Evolutionary conservation across 2,329 filamentous ascomycete genomes (phyloP).

Genomic region (Trichothecium sympodiale): DNA sequence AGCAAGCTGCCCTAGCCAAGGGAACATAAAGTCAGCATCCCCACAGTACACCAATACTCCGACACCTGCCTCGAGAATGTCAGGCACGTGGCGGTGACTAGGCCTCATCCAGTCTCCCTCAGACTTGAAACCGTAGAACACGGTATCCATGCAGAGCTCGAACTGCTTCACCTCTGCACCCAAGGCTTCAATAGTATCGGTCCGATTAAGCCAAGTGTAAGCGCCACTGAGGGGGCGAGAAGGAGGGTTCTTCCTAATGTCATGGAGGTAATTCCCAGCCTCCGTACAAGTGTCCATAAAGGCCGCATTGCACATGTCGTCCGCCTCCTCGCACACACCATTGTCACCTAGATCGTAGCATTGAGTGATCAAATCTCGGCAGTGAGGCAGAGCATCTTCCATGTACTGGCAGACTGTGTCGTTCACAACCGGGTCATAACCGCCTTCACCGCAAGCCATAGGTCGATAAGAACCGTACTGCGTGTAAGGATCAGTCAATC

Average conservation of each 20-base stretch:
- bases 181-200: constrained; percentile 72
- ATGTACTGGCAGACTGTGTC: constrained; percentile 71
- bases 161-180: constrained; percentile 83
- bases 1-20: constrained; percentile 96
- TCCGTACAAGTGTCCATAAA: constrained; percentile 89
- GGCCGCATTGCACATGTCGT: constrained; percentile 98
- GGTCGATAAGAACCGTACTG: constrained; percentile 95
- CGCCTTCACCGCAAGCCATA: constrained; percentile 95
- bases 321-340: constrained; percentile 79
- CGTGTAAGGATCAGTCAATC: constrained; percentile 83
- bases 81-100: constrained; percentile 82
- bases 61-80: constrained; percentile 78
- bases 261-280: constrained; percentile 89
- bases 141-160: constrained; percentile 95
- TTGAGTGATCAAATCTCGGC: constrained; percentile 74
- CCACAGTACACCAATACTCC: constrained; percentile 91
- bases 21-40: constrained; percentile 84
- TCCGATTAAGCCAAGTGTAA: constrained; percentile 77
- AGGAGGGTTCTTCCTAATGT: constrained; percentile 61
- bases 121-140: constrained; percentile 97
- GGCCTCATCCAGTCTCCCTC: constrained; percentile 99
- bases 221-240: constrained; percentile 74
- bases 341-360: constrained; percentile 94
- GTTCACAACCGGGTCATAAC: constrained; percentile 77
- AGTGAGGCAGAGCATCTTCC: constrained; percentile 85